Percentiles rank a stretch among this genome's conserved stretches.
These are phyloP conservation scores for Exophiala lecanii-corni DNA, from an alignment of 2,329 filamentous ascomycete species.

Conservation along the genomic window DNA sequence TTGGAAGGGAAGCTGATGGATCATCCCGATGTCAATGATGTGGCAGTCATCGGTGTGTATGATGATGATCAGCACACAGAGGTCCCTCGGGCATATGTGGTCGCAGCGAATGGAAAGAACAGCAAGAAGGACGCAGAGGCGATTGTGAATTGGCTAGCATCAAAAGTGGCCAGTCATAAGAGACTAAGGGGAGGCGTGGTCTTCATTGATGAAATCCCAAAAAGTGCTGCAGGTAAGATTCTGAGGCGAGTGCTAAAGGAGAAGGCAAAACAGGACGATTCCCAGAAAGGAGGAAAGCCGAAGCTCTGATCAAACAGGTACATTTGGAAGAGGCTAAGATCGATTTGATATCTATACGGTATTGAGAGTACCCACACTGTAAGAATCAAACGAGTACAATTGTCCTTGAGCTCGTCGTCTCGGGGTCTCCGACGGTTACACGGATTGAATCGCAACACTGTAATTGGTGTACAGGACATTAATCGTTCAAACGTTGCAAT, in stretches of 20 bases:
- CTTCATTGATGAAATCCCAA: conserved; percentile 29
- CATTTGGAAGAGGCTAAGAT: no score
- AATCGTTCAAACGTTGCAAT: no score
- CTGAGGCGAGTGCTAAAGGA: conserved; percentile 42
- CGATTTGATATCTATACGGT: no score
- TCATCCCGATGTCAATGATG: conserved; percentile 42
- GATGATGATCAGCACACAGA: conserved; percentile 35
- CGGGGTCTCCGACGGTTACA: no score
- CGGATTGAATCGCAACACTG: no score
- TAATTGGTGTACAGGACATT: no score
- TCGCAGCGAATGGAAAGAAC: conserved; percentile 44
- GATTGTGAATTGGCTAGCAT: conserved; percentile 32
- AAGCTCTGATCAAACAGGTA: conserved; percentile 34
- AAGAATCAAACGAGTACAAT: no score
- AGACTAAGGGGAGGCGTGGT: conserved; percentile 36
- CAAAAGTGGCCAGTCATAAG: conserved; percentile 33
- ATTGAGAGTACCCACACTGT: no score
- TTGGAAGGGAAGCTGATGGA: conserved; percentile 43
- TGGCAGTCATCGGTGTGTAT: conserved; percentile 43
- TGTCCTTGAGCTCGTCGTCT: no score
- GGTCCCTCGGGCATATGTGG: conserved; percentile 42
- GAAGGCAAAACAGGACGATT: conserved; percentile 36
- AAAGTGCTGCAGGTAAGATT: conserved; percentile 44
- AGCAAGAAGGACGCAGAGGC: conserved; percentile 33
- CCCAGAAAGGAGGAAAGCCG: conserved; percentile 31